Conservation (phyloP, 345 rosid species). For the Lepidium aucheri region DNA sequence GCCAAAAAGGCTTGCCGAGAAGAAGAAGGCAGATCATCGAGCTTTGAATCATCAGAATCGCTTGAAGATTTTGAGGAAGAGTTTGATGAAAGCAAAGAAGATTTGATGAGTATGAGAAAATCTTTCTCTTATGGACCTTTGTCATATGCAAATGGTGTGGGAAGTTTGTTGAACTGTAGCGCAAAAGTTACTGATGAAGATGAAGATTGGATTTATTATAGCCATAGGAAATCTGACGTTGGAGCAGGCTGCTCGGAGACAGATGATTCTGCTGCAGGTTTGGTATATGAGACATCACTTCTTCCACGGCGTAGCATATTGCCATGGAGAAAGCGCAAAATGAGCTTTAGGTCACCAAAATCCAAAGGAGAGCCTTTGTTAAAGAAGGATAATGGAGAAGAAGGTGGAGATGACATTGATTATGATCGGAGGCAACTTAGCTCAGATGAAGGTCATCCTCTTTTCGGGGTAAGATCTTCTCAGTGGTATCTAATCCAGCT, state of each 20-base stretch:
- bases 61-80: slow-evolving; percentile 28
- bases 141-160: slow-evolving; percentile 39
- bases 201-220: slow-evolving; percentile 46
- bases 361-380: slow-evolving; percentile 53
- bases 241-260: slow-evolving; percentile 24
- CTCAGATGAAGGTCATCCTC: slow-evolving; percentile 48
- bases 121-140: slow-evolving; percentile 45
- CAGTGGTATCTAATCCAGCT: neutral
- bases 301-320: slow-evolving; percentile 38
- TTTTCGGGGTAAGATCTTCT: slow-evolving; percentile 18
- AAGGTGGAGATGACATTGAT: slow-evolving; percentile 63
- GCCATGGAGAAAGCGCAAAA: slow-evolving; percentile 49
- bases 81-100: slow-evolving; percentile 24
- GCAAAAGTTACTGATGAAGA: slow-evolving; percentile 28
- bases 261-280: slow-evolving; percentile 24
- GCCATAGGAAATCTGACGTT: slow-evolving; percentile 30
- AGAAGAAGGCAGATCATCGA: slow-evolving; percentile 29
- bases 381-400: slow-evolving; percentile 43
- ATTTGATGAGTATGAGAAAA: slow-evolving; percentile 19
- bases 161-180: slow-evolving; percentile 24
- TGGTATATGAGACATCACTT: slow-evolving; percentile 25
- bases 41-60: slow-evolving; percentile 44
- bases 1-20: slow-evolving; percentile 32
- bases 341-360: slow-evolving; percentile 37
- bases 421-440: slow-evolving; percentile 54